phyloP scores from a whole-genome alignment of 441 rosid genomes.

The Adansonia gregorii region DNA sequence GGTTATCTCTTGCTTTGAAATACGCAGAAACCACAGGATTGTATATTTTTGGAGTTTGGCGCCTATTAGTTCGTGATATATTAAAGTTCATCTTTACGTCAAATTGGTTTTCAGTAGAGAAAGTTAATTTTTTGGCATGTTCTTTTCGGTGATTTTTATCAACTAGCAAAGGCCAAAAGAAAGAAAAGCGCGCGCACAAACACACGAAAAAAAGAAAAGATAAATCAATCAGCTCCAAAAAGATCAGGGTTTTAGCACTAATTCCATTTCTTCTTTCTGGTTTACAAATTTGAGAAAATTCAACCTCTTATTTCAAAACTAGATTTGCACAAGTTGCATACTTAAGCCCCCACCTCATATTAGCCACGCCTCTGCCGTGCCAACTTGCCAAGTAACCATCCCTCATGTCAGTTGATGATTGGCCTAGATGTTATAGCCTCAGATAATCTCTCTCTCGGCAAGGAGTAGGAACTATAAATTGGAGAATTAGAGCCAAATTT shows the following conservation, averaged over 20 bases:
- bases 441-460: conserved; percentile 22
- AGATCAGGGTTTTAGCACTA: background rate
- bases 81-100: no score
- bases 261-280: conserved; percentile 11
- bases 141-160: no score
- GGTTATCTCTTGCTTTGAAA: no score
- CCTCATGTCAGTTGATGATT: conserved; percentile 24
- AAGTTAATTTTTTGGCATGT: no score
- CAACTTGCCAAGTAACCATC: conserved; percentile 21
- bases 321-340: background rate
- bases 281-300: conserved; percentile 21
- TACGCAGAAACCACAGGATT: background rate
- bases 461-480: conserved; percentile 23
- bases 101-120: no score
- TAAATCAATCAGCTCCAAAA: background rate
- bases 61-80: no score
- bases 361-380: conserved; percentile 16
- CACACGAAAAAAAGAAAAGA: background rate
- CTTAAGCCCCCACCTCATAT: conserved; percentile 6
- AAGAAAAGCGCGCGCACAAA: background rate
- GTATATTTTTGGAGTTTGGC: background rate
- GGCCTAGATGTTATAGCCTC: conserved; percentile 28
- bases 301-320: background rate
- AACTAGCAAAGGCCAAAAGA: no score
- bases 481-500: background rate